Evolutionary conservation across 2,329 filamentous ascomycete species (phyloP).

Genomic region (Colletotrichum australisinense): DNA sequence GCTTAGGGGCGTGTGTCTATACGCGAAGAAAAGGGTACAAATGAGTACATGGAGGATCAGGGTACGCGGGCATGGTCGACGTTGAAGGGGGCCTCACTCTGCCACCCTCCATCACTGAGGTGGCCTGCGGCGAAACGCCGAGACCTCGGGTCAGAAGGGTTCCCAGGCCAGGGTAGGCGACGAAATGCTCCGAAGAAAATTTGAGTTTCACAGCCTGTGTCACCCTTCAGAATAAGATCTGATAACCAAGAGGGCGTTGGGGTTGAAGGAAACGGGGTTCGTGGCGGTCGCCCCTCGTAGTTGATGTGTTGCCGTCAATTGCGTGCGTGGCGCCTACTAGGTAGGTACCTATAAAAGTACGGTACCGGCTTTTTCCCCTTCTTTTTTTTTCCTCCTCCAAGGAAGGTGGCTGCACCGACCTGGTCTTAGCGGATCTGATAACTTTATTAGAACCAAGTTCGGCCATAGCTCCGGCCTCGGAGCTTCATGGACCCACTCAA

Average conservation of each 20-base stretch:
- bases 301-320: neutral
- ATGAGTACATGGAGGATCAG: neutral
- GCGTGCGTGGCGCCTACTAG: neutral
- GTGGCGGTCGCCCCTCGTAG: neutral
- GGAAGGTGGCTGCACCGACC: conserved; percentile 24
- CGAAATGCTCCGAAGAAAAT: conserved; percentile 1
- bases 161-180: neutral
- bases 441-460: conserved; percentile 42
- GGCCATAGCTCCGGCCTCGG: conserved; percentile 17
- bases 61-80: conserved; percentile 2
- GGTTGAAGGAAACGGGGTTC: neutral
- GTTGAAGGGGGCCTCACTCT: neutral
- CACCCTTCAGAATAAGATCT: neutral
- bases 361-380: neutral
- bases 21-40: neutral
- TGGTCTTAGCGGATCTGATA: conserved; percentile 48
- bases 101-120: neutral
- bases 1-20: neutral
- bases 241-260: neutral
- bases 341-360: too few relatives aligned
- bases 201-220: neutral
- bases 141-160: neutral
- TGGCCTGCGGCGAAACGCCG: conserved; percentile 9
- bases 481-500: neutral
- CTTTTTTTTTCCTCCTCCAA: conserved; percentile 4